phyloP scores from a whole-genome alignment of 2,329 filamentous ascomycete genomes.

The Cladosporium sp. region DNA sequence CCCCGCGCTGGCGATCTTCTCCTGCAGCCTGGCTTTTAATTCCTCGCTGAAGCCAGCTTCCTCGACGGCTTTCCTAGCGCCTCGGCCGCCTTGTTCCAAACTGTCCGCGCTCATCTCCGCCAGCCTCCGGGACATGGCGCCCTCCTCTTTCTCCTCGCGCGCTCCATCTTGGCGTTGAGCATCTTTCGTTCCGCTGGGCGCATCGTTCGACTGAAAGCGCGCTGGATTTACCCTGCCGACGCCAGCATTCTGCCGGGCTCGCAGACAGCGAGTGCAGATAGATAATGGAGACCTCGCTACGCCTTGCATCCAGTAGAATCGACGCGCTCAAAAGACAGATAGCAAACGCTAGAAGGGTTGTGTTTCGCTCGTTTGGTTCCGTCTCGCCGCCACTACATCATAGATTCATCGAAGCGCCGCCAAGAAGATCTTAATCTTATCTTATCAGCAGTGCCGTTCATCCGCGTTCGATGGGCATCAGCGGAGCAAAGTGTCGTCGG shows the following conservation, averaged over 20 bases:
- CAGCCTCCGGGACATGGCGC: constrained; percentile 53
- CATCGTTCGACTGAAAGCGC: constrained; percentile 11
- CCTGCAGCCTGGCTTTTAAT: constrained; percentile 51
- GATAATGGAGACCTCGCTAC: constrained; percentile 18
- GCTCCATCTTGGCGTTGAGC: neutral
- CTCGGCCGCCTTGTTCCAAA: constrained; percentile 49
- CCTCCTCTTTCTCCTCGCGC: constrained; percentile 33
- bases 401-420: too few species aligned
- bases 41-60: constrained; percentile 59
- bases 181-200: constrained; percentile 6
- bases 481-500: too few species aligned
- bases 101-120: constrained; percentile 56
- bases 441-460: too few species aligned
- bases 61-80: constrained; percentile 51
- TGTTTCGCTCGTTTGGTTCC: too few species aligned
- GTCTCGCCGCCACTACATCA: too few species aligned
- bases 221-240: constrained; percentile 2
- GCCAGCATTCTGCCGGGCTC: constrained; percentile 21
- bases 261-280: constrained; percentile 37
- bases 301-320: constrained; percentile 20
- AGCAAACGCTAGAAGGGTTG: too few species aligned
- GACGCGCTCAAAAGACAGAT: too few species aligned
- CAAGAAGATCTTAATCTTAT: too few species aligned
- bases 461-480: too few species aligned
- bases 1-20: constrained; percentile 50